These are phyloP conservation scores for Vaccinium vitisidaea DNA, from an alignment of 148 eudicot genomes.

Conservation along the genomic window DNA sequence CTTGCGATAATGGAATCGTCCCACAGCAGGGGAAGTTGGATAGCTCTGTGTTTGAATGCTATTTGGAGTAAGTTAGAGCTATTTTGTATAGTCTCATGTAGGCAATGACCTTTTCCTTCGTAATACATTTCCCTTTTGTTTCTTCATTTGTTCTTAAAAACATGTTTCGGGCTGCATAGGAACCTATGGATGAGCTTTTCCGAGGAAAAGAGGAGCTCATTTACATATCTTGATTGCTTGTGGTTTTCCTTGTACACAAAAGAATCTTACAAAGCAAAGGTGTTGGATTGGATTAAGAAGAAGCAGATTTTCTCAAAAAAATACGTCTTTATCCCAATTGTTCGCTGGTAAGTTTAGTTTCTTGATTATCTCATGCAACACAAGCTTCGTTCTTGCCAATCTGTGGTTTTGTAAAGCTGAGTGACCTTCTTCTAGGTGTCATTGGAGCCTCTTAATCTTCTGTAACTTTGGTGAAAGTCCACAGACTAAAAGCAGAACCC, in stretches of 20 bases:
- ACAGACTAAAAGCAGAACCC: conserved; percentile 32
- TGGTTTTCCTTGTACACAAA: conserved; percentile 48
- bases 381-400: not conserved
- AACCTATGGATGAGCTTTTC: conserved; percentile 50
- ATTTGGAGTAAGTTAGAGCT: conserved; percentile 45
- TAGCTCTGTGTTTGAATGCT: conserved; percentile 31
- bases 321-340: conserved; percentile 74
- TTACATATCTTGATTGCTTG: conserved; percentile 47
- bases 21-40: conserved; percentile 32
- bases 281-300: conserved; percentile 46
- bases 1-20: not conserved
- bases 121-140: not conserved
- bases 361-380: not conserved
- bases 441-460: conserved; percentile 67
- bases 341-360: conserved; percentile 50
- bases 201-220: conserved; percentile 36
- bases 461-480: conserved; percentile 61
- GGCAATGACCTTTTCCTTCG: not conserved
- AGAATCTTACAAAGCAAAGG: conserved; percentile 29
- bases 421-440: conserved; percentile 43
- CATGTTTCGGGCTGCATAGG: conserved; percentile 27
- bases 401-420: not conserved
- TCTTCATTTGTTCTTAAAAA: not conserved
- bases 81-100: not conserved
- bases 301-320: conserved; percentile 61